Evolutionary conservation across 1,284 basidiomycete species (phyloP), one percentile per base, ranked within the genome.

Genomic region (Cerioporus squamosus): DNA sequence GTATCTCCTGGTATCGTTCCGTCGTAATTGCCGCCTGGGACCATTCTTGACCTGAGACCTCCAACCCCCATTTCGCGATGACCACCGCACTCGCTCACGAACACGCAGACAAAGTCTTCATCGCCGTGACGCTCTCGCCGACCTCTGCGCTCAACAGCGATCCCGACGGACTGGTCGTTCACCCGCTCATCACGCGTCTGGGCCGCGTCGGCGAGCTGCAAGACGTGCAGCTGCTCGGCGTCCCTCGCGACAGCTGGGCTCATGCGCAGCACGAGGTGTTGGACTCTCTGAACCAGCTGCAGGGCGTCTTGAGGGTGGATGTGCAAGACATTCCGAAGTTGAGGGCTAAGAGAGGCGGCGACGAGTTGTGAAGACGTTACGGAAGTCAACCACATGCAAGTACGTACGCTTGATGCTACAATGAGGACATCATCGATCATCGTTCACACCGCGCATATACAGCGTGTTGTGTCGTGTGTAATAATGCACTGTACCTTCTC

Each of bases 221-320:
- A 22, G 72, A 72, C 54, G 68, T 73, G 6, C 72, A 72, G 54
- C 51, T 71, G n/a, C 64, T 73, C 54, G 69, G 70, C 51, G 66
- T 69, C 0, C 70, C 70, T 6, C 65, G 65, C 15, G 51, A 46
- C 1, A 57, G 53, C 52, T 73, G 72, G 72, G 54, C 59, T 12
- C 45, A 54, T 12, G 47, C 62, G 2, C 62, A 70, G 49, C 59
- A 53, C 12, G 68, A 66, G 29, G 59, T 73, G 7, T 38, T 71
- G 14, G 48, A 52, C 9, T 53, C 57, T 0, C 44, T 73, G 51
- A 68, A 67, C 44, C 56, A 51, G 17, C 51, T 70, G 12, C 60
- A 65, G 3, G 72, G 70, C 4, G 70, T 73, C 3, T 55, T 55
- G 44, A 59, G 66, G 22, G 68, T 73, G 1, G 70, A 72, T n/a